Evolutionary conservation across 352 stramenopile genomes (phyloP).

Genomic region (Phytophthora fragariaefolia): DNA sequence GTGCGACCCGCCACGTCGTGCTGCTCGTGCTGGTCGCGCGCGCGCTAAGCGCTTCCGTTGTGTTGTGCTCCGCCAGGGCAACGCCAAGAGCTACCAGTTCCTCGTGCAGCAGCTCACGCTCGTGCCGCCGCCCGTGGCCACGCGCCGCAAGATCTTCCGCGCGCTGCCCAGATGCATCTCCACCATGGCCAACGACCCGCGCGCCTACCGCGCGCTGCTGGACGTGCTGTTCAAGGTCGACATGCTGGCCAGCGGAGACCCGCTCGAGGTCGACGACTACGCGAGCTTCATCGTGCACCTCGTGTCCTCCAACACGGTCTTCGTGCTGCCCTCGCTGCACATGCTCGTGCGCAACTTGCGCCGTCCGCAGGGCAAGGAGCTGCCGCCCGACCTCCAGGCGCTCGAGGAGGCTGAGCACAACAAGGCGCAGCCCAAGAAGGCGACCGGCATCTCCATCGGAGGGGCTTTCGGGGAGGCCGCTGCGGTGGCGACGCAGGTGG

Average conservation of each 20-base stretch:
- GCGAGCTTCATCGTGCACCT: conserved; percentile 76
- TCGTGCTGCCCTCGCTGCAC: conserved; percentile 80
- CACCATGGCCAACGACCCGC: conserved; percentile 68
- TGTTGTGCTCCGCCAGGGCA: conserved; percentile 52
- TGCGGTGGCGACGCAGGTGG: conserved; percentile 4
- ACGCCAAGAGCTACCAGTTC: conserved; percentile 82
- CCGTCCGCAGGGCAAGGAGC: conserved; percentile 52
- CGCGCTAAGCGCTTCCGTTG: neutral
- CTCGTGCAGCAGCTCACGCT: conserved; percentile 71
- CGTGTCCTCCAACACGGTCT: conserved; percentile 86
- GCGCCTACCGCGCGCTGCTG: conserved; percentile 73
- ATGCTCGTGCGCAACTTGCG: conserved; percentile 85
- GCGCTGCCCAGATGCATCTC: conserved; percentile 82
- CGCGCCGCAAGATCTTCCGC: conserved; percentile 75
- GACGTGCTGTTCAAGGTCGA: conserved; percentile 88
- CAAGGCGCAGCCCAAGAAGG: conserved; percentile 12
- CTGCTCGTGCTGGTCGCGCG: too few relatives aligned
- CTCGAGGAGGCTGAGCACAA: conserved; percentile 13
- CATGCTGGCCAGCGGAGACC: conserved; percentile 52
- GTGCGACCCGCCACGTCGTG: conserved; percentile 14
- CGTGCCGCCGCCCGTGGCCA: conserved; percentile 43
- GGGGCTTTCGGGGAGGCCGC: conserved; percentile 45
- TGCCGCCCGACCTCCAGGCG: conserved; percentile 44
- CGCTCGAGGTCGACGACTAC: conserved; percentile 71
- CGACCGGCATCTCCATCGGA: conserved; percentile 45